Percentiles rank a stretch among this genome's conserved stretches.
phyloP scores from a whole-genome alignment of 306 rosid species.

The Vigna unguiculata region DNA sequence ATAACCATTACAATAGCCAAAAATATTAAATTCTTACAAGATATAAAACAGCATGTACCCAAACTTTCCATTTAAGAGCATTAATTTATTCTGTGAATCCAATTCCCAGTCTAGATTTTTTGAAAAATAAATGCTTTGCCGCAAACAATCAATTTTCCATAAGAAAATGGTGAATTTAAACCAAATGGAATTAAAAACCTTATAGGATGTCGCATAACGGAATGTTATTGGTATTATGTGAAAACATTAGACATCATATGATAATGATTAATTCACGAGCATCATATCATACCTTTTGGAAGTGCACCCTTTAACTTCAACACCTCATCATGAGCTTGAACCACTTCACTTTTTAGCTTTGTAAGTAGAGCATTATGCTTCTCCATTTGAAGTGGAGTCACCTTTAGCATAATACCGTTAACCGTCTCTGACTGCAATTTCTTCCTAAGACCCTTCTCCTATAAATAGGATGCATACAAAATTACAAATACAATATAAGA shows the following conservation, averaged over 20 bases:
- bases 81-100: not conserved
- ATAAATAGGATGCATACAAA: slow-evolving; percentile 19
- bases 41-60: not conserved
- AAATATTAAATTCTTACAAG: slow-evolving; percentile 13
- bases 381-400: slow-evolving; percentile 14
- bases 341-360: slow-evolving; percentile 59
- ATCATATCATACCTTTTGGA: slow-evolving; percentile 58
- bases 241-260: not conserved
- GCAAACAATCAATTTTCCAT: slow-evolving; percentile 13
- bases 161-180: not conserved
- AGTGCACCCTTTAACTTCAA: slow-evolving; percentile 52
- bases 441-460: slow-evolving; percentile 46
- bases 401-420: slow-evolving; percentile 47
- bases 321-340: slow-evolving; percentile 62
- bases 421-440: slow-evolving; percentile 50
- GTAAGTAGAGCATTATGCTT: slow-evolving; percentile 46
- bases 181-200: not conserved
- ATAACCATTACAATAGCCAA: not conserved
- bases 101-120: not conserved
- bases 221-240: not conserved
- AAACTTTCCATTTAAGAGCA: not conserved
- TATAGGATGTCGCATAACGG: not conserved
- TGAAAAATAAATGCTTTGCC: not conserved
- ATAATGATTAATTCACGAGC: not conserved
- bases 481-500: slow-evolving; percentile 1